Conservation (phyloP, 208 protist genomes). For the Wallacemonas sp. region DNA sequence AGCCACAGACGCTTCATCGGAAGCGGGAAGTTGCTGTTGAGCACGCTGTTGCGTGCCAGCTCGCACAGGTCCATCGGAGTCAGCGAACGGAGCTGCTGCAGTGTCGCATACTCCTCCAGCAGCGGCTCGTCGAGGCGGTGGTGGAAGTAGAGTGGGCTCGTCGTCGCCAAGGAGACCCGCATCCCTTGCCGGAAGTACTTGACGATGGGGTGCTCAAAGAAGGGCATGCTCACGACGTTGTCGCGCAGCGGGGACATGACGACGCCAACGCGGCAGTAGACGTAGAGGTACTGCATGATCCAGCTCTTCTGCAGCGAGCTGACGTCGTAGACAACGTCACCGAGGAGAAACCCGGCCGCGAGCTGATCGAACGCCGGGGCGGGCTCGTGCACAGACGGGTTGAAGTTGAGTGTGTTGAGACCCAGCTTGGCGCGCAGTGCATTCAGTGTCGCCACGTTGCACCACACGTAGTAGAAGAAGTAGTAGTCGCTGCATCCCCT, state of each 20-base stretch:
- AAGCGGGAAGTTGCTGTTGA: conserved; percentile 86
- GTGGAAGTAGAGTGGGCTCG: conserved; percentile 95
- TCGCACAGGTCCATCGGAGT: conserved; percentile 82
- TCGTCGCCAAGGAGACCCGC: conserved; percentile 96
- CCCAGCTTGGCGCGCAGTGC: conserved; percentile 79
- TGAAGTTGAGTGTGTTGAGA: conserved; percentile 87
- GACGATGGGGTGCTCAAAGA: conserved; percentile 95
- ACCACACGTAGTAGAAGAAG: conserved; percentile 98
- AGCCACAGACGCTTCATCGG: conserved; percentile 77
- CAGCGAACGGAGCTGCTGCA: conserved; percentile 82
- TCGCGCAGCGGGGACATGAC: conserved; percentile 97
- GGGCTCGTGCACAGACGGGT: conserved; percentile 92
- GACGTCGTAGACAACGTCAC: conserved; percentile 97
- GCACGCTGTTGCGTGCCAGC: conserved; percentile 89
- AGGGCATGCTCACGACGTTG: conserved; percentile 96
- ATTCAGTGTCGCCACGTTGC: conserved; percentile 97
- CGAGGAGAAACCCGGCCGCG: conserved; percentile 91
- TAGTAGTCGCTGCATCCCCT: conserved; percentile 97
- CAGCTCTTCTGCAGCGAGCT: conserved; percentile 94
- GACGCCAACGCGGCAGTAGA: conserved; percentile 96
- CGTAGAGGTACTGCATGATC: conserved; percentile 98
- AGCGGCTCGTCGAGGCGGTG: conserved; percentile 74
- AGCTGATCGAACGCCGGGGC: conserved; percentile 92
- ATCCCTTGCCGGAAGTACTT: conserved; percentile 95
- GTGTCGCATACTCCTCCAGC: conserved; percentile 90